Evolutionary conservation across 768 basidiomycete genomes (phyloP), one percentile per base, ranked within the genome.

Genomic region (Leccinum arenicola): DNA sequence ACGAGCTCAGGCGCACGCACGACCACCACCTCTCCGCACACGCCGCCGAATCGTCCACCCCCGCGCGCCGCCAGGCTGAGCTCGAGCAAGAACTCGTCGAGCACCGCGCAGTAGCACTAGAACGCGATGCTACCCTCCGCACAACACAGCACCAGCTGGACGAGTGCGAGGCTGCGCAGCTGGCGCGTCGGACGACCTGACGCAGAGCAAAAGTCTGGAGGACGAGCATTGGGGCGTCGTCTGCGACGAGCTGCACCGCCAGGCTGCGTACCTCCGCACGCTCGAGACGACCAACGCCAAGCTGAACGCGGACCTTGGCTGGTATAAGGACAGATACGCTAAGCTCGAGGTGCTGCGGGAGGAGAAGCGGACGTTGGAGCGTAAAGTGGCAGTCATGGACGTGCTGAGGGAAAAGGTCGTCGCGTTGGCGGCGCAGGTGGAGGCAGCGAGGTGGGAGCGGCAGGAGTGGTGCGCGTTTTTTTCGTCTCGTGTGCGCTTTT

Each of bases 291-390:
- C 77, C 3, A 91, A 91, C 60, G 72, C 80, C 1, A 81, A 78
- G 60, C 71, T 89, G 55, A 78, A 68, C 3, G 66, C 77, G 0
- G 88, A 93, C 64, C 64, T 91, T 15, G 70, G 70, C 6, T 62
- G 76, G 11, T 76, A 89, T 15, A 78, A 82, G 35, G 84, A 84
- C 60, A 76, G 81, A 1, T 76, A 85, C n/a, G 72, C 77, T 7
- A 86, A 82, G 62, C 73, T 89, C 3, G 89, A 90, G 59, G 85
- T 93, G 3, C 67, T 93, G 36, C 77, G 81, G 33, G 91, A 93
- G 68, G 88, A 93, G 73, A 91, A 91, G 61, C 77, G 84, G 6
- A 78, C 78, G 0, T 70, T 93, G 48, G 83, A 90, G 66, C 70
- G 74, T 15, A 86, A 81, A 63, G 72, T 85, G 8, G 65, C 63